Evolutionary conservation across 2,329 filamentous ascomycete genomes (phyloP), one percentile per base, ranked within the genome.

Genomic region (Exophiala aquamarina): DNA sequence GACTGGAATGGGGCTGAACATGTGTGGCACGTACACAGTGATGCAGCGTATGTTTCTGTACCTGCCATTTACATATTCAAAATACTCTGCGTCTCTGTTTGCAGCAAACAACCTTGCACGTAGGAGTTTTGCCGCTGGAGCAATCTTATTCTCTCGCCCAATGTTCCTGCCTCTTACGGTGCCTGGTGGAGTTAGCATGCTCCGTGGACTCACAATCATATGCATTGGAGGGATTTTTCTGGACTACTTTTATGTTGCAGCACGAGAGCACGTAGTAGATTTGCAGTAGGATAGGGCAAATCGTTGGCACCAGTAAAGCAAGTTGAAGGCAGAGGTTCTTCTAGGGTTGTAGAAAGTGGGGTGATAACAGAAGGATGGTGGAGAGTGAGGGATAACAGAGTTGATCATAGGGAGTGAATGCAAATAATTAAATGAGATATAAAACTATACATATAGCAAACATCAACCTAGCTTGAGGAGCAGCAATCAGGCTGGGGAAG

Each of bases 221-320:
- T 42, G 67, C 41, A 59, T 80, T 51, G 55, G 75, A 14, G 79
- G 79, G 13, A 78, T 86, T 32, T 83, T 74, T 66, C 63, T 74
- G 39, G 65, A 85, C 49, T 85, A 76, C 63, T 76, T 75, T 55
- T 79, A 69, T 49, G 80, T 81, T 2, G 75, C 71, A 19, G 69
- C 61, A 62, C 84, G 49, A 72, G 81, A 50, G 66, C 73, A 10
- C 68, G 77, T 60, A 81, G 77, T 64, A 77, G 74, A 63, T 84
- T 83, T 66, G 76, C 79, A 13, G 59, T 35, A 14, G 32, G 32
- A 6, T 34, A 26, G 23, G 23, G 23, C 6, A 26, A 26, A n/a
- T n/a, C n/a, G n/a, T n/a, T n/a, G n/a, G n/a, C n/a, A n/a, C n/a
- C n/a, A n/a, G n/a, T n/a, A n/a, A n/a, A n/a, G n/a, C n/a, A n/a